A percentile compares a stretch with the other conserved stretches of the same genome.
phyloP scores from a whole-genome alignment of 2,329 filamentous ascomycete species.

The Claviceps maximensis region DNA sequence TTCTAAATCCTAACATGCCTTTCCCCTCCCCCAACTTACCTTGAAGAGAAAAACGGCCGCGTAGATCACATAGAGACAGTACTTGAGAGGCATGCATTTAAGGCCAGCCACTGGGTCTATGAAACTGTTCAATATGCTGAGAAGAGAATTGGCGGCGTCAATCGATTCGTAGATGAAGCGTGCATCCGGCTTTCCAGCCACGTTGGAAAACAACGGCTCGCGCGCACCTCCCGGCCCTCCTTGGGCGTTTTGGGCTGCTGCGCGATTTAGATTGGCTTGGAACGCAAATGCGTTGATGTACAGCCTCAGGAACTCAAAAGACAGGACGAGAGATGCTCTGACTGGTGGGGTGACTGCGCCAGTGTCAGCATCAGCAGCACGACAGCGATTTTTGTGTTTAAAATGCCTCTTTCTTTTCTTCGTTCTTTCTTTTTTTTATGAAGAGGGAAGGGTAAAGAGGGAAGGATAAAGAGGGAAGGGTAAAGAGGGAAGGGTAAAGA shows the following conservation, averaged over 20 bases:
- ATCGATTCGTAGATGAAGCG: conserved; percentile 55
- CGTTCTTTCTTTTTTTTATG: too few species aligned
- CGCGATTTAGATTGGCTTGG: conserved; percentile 50
- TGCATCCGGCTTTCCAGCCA: conserved; percentile 47
- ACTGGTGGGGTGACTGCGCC: conserved; percentile 44
- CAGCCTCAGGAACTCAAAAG: conserved; percentile 58
- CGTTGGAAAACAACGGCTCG: conserved; percentile 34
- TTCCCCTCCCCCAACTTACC: conserved; percentile 18
- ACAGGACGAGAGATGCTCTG: conserved; percentile 54
- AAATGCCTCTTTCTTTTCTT: too few species aligned
- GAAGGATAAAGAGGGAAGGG: too few species aligned
- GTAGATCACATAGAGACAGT: conserved; percentile 50
- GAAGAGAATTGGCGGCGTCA: conserved; percentile 47
- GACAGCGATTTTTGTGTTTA: too few species aligned
- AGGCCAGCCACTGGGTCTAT: conserved; percentile 45
- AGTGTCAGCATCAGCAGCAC: too few species aligned
- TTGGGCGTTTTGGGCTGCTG: conserved; percentile 20
- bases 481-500: too few species aligned
- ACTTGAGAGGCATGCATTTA: conserved; percentile 50
- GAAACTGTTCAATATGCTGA: conserved; percentile 45
- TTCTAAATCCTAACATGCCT: too few species aligned
- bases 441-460: too few species aligned
- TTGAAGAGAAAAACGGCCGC: conserved; percentile 54
- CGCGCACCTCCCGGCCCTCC: conserved; percentile 22
- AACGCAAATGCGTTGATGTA: conserved; percentile 69